Evolutionary conservation across 176 grass and related monocot genomes (phyloP).

Genomic region (Triticum dicoccoides): DNA sequence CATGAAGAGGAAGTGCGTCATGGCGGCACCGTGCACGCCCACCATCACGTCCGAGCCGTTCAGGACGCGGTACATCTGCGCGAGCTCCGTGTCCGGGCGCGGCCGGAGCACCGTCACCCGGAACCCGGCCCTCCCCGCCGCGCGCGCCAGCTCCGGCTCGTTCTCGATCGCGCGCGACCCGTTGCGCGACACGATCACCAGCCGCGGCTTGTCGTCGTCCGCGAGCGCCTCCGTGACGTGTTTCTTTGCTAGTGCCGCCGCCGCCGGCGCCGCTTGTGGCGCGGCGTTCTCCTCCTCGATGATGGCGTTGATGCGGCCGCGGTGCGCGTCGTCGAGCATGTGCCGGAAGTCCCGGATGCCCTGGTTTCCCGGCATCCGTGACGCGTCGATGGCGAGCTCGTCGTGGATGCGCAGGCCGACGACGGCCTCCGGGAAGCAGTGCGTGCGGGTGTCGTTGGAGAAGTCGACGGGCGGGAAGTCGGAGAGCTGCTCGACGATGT

Average conservation of each 20-base stretch:
- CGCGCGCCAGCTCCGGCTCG: constrained; percentile 34
- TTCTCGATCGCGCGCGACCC: constrained; percentile 70
- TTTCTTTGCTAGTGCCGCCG: background rate
- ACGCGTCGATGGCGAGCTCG: constrained; percentile 60
- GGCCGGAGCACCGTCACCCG: constrained; percentile 41
- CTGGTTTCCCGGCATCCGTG: constrained; percentile 19
- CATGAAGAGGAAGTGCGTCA: constrained; percentile 93
- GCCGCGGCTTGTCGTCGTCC: constrained; percentile 30
- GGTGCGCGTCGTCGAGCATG: constrained; percentile 64
- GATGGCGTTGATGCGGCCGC: constrained; percentile 36
- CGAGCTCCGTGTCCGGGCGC: constrained; percentile 61
- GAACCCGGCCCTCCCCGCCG: constrained; percentile 42
- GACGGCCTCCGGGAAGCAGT: constrained; percentile 74
- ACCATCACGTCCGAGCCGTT: constrained; percentile 69
- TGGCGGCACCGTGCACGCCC: constrained; percentile 72
- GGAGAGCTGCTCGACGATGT: constrained; percentile 51
- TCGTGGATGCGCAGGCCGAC: constrained; percentile 72
- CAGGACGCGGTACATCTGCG: constrained; percentile 52
- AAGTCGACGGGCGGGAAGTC: constrained; percentile 63
- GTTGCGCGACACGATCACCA: constrained; percentile 65
- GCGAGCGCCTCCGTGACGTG: background rate
- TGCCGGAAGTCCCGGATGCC: constrained; percentile 58
- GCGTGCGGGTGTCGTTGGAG: constrained; percentile 49
- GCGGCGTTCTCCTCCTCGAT: constrained; percentile 13
- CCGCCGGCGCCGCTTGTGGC: background rate